phyloP scores from a whole-genome alignment of 768 basidiomycete species.

The Boletales sp. region DNA sequence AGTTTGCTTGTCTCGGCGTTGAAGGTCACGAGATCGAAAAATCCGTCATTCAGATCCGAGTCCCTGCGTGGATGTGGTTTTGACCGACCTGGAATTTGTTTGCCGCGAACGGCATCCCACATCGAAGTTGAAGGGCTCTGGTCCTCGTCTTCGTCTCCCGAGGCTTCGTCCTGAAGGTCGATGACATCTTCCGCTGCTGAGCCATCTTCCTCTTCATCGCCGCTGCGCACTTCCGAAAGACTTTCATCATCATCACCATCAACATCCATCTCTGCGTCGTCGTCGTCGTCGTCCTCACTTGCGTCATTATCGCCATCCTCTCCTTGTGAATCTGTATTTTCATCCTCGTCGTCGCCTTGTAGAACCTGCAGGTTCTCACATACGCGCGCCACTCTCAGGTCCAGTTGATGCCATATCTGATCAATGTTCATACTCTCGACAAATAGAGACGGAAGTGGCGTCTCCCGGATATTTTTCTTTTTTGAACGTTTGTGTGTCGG shows the following conservation, averaged over 20 bases:
- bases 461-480: conserved; percentile 42
- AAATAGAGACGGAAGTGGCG: conserved; percentile 75
- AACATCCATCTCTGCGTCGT: no score
- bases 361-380: conserved; percentile 68
- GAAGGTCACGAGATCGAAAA: conserved; percentile 86
- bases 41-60: conserved; percentile 76
- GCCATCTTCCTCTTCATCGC: conserved; percentile 22
- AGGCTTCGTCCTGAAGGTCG: conserved; percentile 37
- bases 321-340: conserved; percentile 20
- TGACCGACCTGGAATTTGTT: conserved; percentile 21
- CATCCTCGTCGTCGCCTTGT: conserved; percentile 46
- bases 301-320: conserved; percentile 18
- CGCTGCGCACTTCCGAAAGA: conserved; percentile 26
- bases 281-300: conserved; percentile 22
- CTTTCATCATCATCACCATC: conserved; percentile 14
- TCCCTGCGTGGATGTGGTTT: conserved; percentile 27
- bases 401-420: conserved; percentile 93
- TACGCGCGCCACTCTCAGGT: conserved; percentile 69
- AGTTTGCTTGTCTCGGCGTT: conserved; percentile 80
- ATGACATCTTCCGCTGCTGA: conserved; percentile 26
- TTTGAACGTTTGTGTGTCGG: conserved; percentile 31
- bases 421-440: conserved; percentile 77
- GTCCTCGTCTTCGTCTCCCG: conserved; percentile 38
- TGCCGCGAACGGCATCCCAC: conserved; percentile 23
- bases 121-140: conserved; percentile 20